Evolutionary conservation across 352 stramenopile species (phyloP).

Genomic region (Peronosclerospora sorghi): DNA sequence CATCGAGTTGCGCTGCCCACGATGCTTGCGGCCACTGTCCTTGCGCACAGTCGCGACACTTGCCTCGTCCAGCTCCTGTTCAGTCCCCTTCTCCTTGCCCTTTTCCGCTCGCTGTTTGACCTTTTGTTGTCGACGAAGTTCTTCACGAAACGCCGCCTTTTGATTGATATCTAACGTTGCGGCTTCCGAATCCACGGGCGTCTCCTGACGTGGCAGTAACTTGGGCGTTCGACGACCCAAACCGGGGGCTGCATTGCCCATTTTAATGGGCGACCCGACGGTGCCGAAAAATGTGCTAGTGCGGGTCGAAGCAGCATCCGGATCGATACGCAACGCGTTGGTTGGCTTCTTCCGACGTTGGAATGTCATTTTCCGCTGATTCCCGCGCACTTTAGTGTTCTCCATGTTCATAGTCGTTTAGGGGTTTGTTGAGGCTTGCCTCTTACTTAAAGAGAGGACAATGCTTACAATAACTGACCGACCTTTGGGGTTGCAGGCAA

Average conservation of each 20-base stretch:
- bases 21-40: conserved; percentile 21
- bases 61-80: conserved; percentile 6
- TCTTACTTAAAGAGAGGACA: too few relatives aligned
- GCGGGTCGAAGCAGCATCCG: conserved; percentile 19
- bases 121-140: conserved; percentile 36
- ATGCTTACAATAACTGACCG: background rate
- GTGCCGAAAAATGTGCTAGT: conserved; percentile 62
- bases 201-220: conserved; percentile 6
- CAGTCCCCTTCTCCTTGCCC: conserved; percentile 8
- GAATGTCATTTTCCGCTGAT: conserved; percentile 43
- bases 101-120: conserved; percentile 24
- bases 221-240: conserved; percentile 8
- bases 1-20: conserved; percentile 30
- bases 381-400: conserved; percentile 35
- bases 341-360: conserved; percentile 34
- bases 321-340: conserved; percentile 21
- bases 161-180: conserved; percentile 48
- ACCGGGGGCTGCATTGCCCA: conserved; percentile 20
- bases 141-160: conserved; percentile 38
- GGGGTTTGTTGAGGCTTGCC: background rate
- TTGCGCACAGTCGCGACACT: conserved; percentile 37
- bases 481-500: conserved; percentile 10
- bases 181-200: conserved; percentile 34
- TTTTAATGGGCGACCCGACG: conserved; percentile 60
- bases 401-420: conserved; percentile 31